Conservation (phyloP, 179 eudicot genomes). For the Gypsophila paniculata region DNA sequence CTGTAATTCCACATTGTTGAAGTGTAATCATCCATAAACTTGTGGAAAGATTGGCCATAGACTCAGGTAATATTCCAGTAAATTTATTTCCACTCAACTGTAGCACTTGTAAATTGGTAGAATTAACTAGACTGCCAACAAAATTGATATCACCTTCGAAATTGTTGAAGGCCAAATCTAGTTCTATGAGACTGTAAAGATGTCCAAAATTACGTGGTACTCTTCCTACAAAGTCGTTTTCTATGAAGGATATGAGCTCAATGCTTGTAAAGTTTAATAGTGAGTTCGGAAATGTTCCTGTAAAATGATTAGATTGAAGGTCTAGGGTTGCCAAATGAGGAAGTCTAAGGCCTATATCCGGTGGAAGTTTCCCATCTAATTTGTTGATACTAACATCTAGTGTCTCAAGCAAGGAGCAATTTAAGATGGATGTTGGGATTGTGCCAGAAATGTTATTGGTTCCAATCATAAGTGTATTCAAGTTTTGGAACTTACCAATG, state of each 20-base stretch:
- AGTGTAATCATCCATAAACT: neutral
- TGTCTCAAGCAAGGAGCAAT: slow-evolving; percentile 23
- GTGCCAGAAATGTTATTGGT: slow-evolving; percentile 18
- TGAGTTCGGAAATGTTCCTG: slow-evolving; percentile 38
- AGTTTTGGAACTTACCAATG: slow-evolving; percentile 16
- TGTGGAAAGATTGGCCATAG: slow-evolving; percentile 34
- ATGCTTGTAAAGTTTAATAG: slow-evolving; percentile 33
- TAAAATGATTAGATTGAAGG: slow-evolving; percentile 18
- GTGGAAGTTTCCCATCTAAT: too few species aligned
- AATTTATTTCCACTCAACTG: slow-evolving; percentile 1
- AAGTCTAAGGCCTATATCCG: too few species aligned
- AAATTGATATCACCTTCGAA: slow-evolving; percentile 20
- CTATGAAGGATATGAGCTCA: neutral
- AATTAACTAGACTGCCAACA: slow-evolving; percentile 24
- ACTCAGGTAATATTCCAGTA: slow-evolving; percentile 18
- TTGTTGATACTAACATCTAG: slow-evolving; percentile 4
- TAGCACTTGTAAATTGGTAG: slow-evolving; percentile 16
- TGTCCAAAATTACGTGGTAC: slow-evolving; percentile 11
- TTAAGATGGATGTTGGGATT: slow-evolving; percentile 28
- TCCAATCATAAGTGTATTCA: neutral
- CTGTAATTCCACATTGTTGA: neutral
- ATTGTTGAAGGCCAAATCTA: neutral
- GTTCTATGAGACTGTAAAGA: neutral
- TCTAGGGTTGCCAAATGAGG: too few species aligned
- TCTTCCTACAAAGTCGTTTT: slow-evolving; percentile 22